These are phyloP conservation scores for Hypoxylon sp. DNA, from an alignment of 2,329 filamentous ascomycete species.

Conservation along the genomic window DNA sequence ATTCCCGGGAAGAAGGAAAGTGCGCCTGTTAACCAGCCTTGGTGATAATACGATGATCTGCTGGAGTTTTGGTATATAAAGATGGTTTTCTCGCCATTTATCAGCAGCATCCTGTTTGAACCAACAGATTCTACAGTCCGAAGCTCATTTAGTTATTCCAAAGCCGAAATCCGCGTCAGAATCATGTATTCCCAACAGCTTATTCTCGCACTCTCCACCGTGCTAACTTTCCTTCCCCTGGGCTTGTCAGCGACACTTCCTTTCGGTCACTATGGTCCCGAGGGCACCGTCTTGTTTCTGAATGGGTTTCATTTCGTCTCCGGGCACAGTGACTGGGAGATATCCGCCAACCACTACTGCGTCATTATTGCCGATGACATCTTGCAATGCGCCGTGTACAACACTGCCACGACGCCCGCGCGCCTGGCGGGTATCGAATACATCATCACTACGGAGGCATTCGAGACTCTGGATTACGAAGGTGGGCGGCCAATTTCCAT, in stretches of 20 bases:
- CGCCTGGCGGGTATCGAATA: conserved; percentile 47
- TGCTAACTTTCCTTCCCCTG: conserved; percentile 26
- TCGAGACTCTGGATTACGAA: conserved; percentile 46
- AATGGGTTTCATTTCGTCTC: conserved; percentile 43
- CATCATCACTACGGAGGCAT: conserved; percentile 44
- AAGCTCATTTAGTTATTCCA: conserved; percentile 11
- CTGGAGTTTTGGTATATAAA: conserved; percentile 31
- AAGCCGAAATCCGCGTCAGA: conserved; percentile 12
- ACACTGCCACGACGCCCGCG: conserved; percentile 36
- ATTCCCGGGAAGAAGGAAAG: conserved; percentile 22
- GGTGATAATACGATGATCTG: conserved; percentile 10
- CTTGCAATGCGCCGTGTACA: conserved; percentile 46
- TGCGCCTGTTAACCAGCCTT: not conserved
- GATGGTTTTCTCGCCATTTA: conserved; percentile 3
- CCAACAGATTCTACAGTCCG: conserved; percentile 7
- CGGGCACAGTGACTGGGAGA: conserved; percentile 43
- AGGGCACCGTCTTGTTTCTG: conserved; percentile 36
- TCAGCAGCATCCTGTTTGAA: conserved; percentile 5
- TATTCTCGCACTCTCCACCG: conserved; percentile 13
- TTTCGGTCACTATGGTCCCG: conserved; percentile 38
- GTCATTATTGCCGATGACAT: conserved; percentile 45
- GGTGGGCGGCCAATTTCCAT: conserved; percentile 23
- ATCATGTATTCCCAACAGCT: conserved; percentile 30
- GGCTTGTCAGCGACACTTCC: conserved; percentile 28
- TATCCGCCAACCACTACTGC: conserved; percentile 49